Evolutionary conservation across 345 rosid species (phyloP).

Genomic region (Gossypium arboreum): DNA sequence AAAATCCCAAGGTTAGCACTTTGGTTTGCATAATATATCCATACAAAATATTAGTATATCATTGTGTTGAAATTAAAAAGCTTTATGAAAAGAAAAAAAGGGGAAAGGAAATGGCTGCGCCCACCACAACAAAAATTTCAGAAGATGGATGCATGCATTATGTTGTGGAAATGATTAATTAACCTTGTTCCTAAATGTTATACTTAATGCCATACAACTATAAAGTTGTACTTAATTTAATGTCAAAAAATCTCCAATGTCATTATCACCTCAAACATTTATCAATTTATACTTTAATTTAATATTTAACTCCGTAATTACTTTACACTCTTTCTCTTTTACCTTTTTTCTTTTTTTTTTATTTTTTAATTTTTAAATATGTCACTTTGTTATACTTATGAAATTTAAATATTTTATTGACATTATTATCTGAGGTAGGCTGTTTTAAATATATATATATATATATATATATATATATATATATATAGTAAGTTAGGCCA

Average conservation of each 20-base stretch:
- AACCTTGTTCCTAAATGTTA: conserved; percentile 12
- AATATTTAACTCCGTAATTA: neutral
- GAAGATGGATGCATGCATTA: conserved; percentile 8
- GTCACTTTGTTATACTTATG: too few species aligned
- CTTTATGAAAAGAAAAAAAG: neutral
- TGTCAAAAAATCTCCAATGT: neutral
- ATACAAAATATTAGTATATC: neutral
- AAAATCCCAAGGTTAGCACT: neutral
- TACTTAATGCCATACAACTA: conserved; percentile 34
- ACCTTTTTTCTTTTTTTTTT: too few species aligned
- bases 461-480: too few species aligned
- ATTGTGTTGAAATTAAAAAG: neutral
- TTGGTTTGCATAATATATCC: neutral
- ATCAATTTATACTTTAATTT: neutral
- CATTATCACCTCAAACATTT: neutral
- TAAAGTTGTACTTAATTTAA: conserved; percentile 10
- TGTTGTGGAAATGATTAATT: conserved; percentile 16
- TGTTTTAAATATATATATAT: too few species aligned
- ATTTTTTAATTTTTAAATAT: too few species aligned
- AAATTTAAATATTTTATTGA: too few species aligned
- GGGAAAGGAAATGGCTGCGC: conserved; percentile 13
- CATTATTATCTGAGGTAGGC: too few species aligned
- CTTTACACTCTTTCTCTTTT: neutral
- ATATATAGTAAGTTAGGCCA: neutral
- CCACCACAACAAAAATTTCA: conserved; percentile 2